Evolutionary conservation across 2,329 filamentous ascomycete species (phyloP).

Genomic region (Catunica adiposa): DNA sequence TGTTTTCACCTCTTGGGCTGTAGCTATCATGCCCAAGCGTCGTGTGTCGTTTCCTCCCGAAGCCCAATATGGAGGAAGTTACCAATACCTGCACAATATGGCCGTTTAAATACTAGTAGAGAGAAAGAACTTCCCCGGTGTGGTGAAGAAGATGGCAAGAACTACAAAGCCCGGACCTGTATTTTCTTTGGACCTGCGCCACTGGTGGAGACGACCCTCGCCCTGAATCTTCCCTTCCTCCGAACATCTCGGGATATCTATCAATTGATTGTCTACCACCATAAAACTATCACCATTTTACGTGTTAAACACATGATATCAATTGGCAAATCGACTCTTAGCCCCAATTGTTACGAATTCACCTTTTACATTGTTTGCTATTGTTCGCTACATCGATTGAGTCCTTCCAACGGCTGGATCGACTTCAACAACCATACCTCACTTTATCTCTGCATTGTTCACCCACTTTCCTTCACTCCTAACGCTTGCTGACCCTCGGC

Average conservation of each 20-base stretch:
- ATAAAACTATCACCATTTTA: background rate
- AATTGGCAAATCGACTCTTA: background rate
- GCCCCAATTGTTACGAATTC: background rate
- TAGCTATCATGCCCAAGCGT: too few relatives aligned
- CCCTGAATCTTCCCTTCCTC: background rate
- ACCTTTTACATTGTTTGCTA: background rate
- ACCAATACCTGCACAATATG: too few relatives aligned
- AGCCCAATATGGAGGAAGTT: too few relatives aligned
- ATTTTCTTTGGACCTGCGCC: too few relatives aligned
- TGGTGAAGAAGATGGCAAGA: too few relatives aligned
- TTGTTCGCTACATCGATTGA: background rate
- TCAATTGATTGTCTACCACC: background rate
- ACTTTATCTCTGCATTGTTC: background rate
- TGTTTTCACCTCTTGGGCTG: too few relatives aligned
- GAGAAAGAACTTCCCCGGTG: too few relatives aligned
- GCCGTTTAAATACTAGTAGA: too few relatives aligned
- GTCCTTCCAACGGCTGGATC: background rate
- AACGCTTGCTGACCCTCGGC: background rate
- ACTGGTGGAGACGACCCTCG: too few relatives aligned
- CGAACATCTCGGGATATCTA: background rate
- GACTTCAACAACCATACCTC: background rate
- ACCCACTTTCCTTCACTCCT: background rate
- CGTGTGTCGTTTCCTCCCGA: too few relatives aligned
- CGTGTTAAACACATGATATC: background rate
- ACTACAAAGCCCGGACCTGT: too few relatives aligned